Base-by-base conservation (phyloP, 2,329 filamentous ascomycete species). In the Fusarium udum region DNA sequence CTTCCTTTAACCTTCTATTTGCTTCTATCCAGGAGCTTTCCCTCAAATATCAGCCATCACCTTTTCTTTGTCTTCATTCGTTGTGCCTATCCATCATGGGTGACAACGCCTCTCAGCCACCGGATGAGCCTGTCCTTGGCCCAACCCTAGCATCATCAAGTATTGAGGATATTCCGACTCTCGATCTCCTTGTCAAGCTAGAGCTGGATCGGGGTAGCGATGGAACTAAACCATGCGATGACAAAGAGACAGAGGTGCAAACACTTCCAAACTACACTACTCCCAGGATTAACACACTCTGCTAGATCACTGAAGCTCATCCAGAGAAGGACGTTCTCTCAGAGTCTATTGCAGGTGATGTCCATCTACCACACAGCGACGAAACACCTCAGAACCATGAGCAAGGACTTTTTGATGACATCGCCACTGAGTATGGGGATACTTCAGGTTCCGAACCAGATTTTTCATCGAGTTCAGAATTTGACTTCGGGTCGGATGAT, bases 381-480 rank as follows among this genome's bases (percentile, higher is more conserved):
- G 39, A 62, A 14, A 42, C 65, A 7, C 34, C 28, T 5, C 61
- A 42, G 26, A 61, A 63, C 3, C 62, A 64, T 5, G 42, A 57
- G 7, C 67, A 56, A 39, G 20, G 34, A 12, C 68, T 64, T 0
- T 32, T 69, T 4, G 68, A 72, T 12, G 53, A 57, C 15, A 53
- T 64, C 14, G 53, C 36, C 6, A 61, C 62, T 3, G 75, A 77
- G 22, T 64, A 69, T 16, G 62, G 62, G 13, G 71, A 63, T 14
- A 74, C 73, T 8, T 76, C 75, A 7, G 73, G 70, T n/a, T 78
- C 76, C 18, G 76, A 76, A 16, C 60, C 51, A 12, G 73, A 45
- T 16, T 76, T 69, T 12, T 45, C 64, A 7, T 77, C 73, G 4
- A 74, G 77, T 53, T 67, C 67, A 10, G 76, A 77, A 22, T 64